Base-by-base conservation (phyloP, 2,329 filamentous ascomycete genomes). In the Scytalidium lignicola region DNA sequence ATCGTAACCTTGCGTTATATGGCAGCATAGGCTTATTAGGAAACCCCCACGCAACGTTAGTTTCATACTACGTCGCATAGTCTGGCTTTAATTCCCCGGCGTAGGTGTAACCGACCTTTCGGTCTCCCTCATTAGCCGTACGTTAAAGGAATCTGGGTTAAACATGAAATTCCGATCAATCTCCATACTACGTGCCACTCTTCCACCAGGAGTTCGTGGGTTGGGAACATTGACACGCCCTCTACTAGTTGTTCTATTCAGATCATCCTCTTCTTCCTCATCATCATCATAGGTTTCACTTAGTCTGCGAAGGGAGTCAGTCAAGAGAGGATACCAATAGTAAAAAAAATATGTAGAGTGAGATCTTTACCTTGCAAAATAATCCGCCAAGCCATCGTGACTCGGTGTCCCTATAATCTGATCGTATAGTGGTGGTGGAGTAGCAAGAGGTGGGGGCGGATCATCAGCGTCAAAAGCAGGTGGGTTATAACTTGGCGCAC, bases 401-500 rank as follows among this genome's bases (percentile, higher is more conserved):
- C 72, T 56, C 62, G 69, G 56, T 63, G 62, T 67, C 3, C 77
- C 79, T 17, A 85, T 78, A 47, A 86, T 82, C 23, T 73, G 74
- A 46, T 84, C 80, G 59, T 89, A 88, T 41, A 80, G 75, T 9
- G 85, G 85, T 9, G 85, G 85, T 8, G 85, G 85, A 1, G 85
- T 88, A 49, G 83, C 72, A 29, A 87, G 69, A 2, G 83, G 80
- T 50, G 85, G 85, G 2, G 85, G 84, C 3, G 84, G 82, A 17
- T 81, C 74, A 43, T 86, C 79, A 17, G 84, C 83, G 52, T 86
- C 81, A 59, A 88, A 88, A 0, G 83, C 73, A 4, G 85, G 85
- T 13, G 85, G 85, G 44, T 85, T 84, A 65, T 83, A 88, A 0
- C 83, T 86, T 2, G 85, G 85, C 6, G 74, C 73, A 40, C 85